phyloP scores from a whole-genome alignment of 495 filamentous ascomycete genomes.

The Terfezia boudieri region DNA sequence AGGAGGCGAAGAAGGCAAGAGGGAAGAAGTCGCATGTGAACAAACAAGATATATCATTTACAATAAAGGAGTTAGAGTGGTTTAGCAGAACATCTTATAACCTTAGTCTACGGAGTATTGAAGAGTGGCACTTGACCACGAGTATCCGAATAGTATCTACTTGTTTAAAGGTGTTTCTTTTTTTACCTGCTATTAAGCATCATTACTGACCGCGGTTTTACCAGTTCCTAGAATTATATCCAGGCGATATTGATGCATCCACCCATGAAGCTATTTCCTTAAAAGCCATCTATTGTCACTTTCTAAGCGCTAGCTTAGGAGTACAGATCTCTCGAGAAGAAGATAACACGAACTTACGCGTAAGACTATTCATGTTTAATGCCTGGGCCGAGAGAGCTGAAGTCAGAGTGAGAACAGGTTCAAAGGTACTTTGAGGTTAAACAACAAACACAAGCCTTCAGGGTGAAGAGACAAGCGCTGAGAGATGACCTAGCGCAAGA shows the following conservation, averaged over 20 bases:
- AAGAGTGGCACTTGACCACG: slow-evolving; percentile 28
- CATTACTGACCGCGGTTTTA: not conserved
- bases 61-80: slow-evolving; percentile 48
- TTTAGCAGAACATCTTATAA: slow-evolving; percentile 63
- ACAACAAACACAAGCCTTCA: not conserved
- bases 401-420: not conserved
- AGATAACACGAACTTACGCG: slow-evolving; percentile 34
- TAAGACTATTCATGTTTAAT: slow-evolving; percentile 32
- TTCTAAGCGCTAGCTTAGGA: slow-evolving; percentile 37
- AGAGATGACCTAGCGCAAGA: slow-evolving; percentile 10
- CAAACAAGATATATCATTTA: slow-evolving; percentile 26
- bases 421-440: not conserved
- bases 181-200: not conserved
- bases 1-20: slow-evolving; percentile 24
- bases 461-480: not conserved
- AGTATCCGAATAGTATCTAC: slow-evolving; percentile 34
- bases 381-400: too few species aligned
- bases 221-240: slow-evolving; percentile 37
- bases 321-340: slow-evolving; percentile 40
- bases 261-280: slow-evolving; percentile 29
- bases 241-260: slow-evolving; percentile 25
- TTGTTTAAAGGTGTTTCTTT: slow-evolving; percentile 22
- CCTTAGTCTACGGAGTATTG: slow-evolving; percentile 37
- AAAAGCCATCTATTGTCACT: slow-evolving; percentile 43
- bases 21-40: not conserved